Evolutionary conservation across 169 alveolate genomes (phyloP).

Genomic region (Neospora caninum): DNA sequence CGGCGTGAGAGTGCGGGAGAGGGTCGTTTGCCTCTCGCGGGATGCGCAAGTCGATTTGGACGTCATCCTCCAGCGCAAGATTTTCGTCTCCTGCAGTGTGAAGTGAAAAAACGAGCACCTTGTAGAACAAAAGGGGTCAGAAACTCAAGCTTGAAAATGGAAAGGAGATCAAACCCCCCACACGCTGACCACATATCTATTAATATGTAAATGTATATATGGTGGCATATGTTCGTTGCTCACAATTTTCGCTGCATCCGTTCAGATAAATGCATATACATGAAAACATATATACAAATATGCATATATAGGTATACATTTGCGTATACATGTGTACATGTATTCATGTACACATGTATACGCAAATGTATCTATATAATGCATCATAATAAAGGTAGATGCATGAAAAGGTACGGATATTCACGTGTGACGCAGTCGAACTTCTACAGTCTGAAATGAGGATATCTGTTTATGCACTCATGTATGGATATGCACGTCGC

Average conservation of each 20-base stretch:
- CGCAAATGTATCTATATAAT: background rate
- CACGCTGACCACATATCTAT: background rate
- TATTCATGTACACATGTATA: background rate
- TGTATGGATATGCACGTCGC: too few species aligned
- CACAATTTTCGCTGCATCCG: background rate
- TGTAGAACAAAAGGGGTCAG: too few species aligned
- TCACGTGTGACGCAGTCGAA: background rate
- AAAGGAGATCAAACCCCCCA: too few species aligned
- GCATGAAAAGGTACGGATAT: background rate
- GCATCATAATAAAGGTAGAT: background rate
- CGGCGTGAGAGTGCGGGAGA: conserved; percentile 11
- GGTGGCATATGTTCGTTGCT: background rate
- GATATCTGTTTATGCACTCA: too few species aligned
- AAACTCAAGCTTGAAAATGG: too few species aligned
- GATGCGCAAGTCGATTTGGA: background rate
- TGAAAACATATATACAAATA: background rate
- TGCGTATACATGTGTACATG: background rate
- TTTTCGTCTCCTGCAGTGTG: background rate
- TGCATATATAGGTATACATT: background rate
- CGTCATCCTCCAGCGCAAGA: conserved; percentile 7
- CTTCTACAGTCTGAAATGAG: too few species aligned
- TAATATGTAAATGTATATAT: too few species aligned
- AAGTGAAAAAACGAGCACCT: background rate
- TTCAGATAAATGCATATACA: too few species aligned
- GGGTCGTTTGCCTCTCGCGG: background rate